Conservation (phyloP, 2,329 filamentous ascomycete genomes). For the Aureobasidium sp. region DNA sequence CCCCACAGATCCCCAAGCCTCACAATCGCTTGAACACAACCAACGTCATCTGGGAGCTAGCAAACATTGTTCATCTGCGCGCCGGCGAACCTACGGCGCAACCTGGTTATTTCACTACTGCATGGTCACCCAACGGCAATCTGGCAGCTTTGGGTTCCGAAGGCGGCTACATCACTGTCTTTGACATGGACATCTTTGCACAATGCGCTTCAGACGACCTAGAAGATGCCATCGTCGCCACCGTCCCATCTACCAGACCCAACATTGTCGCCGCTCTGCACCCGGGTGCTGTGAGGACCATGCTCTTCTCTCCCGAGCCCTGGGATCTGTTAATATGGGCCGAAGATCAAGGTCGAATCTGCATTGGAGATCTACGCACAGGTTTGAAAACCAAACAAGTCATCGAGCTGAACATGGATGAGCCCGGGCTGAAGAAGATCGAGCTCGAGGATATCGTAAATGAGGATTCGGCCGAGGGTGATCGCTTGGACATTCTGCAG, state of each 20-base stretch:
- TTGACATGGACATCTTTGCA: constrained; percentile 50
- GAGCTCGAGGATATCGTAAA: constrained; percentile 39
- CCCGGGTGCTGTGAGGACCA: constrained; percentile 75
- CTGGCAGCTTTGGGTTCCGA: constrained; percentile 73
- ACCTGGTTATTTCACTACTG: constrained; percentile 65
- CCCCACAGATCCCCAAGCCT: constrained; percentile 33
- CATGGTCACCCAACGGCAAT: constrained; percentile 64
- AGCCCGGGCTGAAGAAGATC: constrained; percentile 50
- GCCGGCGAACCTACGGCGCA: constrained; percentile 32
- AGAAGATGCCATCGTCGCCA: constrained; percentile 58
- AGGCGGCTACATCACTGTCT: constrained; percentile 71
- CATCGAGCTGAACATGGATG: constrained; percentile 54
- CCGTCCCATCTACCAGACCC: constrained; percentile 71
- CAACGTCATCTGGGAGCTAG: constrained; percentile 35
- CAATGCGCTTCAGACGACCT: constrained; percentile 24
- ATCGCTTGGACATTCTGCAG: constrained; percentile 45
- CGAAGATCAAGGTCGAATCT: constrained; percentile 73
- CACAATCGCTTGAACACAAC: constrained; percentile 31
- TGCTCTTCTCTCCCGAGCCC: constrained; percentile 84
- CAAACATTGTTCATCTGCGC: constrained; percentile 37
- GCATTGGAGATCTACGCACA: constrained; percentile 64
- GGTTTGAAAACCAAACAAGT: constrained; percentile 63
- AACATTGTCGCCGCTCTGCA: constrained; percentile 31
- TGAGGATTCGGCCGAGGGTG: constrained; percentile 16
- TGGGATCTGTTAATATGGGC: constrained; percentile 92